Percentiles rank a stretch among this genome's conserved stretches.
These are phyloP conservation scores for Claviceps sp. DNA, from an alignment of 2,329 filamentous ascomycete species.

Conservation along the genomic window DNA sequence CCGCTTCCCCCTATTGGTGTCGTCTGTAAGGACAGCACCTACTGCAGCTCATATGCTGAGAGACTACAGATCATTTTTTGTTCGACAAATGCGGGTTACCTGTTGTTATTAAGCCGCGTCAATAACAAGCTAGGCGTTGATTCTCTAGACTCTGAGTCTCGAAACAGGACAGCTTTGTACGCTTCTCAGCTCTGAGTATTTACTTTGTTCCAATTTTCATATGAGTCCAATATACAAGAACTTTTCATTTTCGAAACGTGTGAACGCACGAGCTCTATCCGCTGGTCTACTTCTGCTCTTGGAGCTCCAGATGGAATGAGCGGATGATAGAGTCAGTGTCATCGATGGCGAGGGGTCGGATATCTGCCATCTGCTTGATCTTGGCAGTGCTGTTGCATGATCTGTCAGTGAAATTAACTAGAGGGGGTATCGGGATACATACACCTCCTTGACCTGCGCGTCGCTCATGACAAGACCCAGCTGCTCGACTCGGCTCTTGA, in stretches of 20 bases:
- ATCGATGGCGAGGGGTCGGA: conserved; percentile 74
- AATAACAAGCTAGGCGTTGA: neutral
- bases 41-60: neutral
- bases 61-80: neutral
- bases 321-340: conserved; percentile 82
- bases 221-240: neutral
- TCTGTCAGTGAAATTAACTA: neutral
- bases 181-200: neutral
- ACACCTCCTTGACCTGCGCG: conserved; percentile 20
- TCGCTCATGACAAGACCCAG: conserved; percentile 48
- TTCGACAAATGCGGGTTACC: neutral
- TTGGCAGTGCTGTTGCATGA: conserved; percentile 37
- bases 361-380: conserved; percentile 84
- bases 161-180: too few relatives aligned
- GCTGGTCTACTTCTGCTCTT: neutral
- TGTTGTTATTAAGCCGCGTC: neutral
- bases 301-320: conserved; percentile 48
- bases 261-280: neutral
- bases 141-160: neutral
- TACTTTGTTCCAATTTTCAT: neutral
- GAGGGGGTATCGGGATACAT: conserved; percentile 6
- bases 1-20: too few relatives aligned
- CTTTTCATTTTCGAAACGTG: neutral
- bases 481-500: conserved; percentile 80
- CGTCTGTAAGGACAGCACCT: too few relatives aligned